Percentiles rank a stretch among this genome's conserved stretches.
phyloP scores from a whole-genome alignment of 140 eudicot species.

The Erigeron philadelphicus region DNA sequence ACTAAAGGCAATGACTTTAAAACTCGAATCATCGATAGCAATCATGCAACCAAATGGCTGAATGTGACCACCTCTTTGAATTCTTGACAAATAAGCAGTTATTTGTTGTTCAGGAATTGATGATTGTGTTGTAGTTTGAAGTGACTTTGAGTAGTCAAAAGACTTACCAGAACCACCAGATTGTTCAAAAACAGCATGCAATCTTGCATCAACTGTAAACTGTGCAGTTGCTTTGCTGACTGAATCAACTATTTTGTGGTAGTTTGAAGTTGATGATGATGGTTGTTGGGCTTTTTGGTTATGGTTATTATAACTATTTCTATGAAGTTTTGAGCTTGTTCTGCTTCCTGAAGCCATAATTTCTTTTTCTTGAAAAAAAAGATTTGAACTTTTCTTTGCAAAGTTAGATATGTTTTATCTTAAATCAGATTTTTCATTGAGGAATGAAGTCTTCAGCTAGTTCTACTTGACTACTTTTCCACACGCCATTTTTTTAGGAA shows the following conservation, averaged over 20 bases:
- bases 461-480: too few species aligned
- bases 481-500: neutral
- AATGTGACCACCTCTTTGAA: constrained; percentile 83
- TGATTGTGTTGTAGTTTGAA: constrained; percentile 39
- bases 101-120: constrained; percentile 64
- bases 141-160: constrained; percentile 70
- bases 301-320: neutral
- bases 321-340: constrained; percentile 16
- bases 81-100: constrained; percentile 57
- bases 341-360: constrained; percentile 38
- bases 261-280: constrained; percentile 29
- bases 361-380: neutral
- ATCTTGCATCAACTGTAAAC: constrained; percentile 63
- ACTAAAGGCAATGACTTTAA: constrained; percentile 60
- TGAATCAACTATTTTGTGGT: constrained; percentile 21
- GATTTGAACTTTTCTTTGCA: neutral
- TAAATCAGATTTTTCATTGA: too few species aligned
- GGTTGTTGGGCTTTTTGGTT: constrained; percentile 20
- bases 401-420: neutral
- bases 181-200: constrained; percentile 74
- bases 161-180: constrained; percentile 66
- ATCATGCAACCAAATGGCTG: constrained; percentile 90
- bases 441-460: too few species aligned
- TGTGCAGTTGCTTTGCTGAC: constrained; percentile 70
- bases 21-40: constrained; percentile 53